Conservation (phyloP, 768 basidiomycete genomes). For the Tylopilus felleus region DNA sequence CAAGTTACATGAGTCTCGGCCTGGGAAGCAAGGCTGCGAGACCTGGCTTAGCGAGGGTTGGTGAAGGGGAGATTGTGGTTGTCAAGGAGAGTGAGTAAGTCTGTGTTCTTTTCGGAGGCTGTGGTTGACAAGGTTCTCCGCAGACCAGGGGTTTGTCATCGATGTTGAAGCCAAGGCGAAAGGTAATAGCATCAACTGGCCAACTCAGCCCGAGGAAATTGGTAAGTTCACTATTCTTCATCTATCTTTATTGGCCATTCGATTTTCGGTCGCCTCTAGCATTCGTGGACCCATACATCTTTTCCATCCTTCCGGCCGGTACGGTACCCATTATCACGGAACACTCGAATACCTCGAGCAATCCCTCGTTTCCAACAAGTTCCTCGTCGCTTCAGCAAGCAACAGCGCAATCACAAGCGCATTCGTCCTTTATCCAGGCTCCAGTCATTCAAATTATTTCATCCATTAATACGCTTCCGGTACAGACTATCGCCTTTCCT, state of each 20-base stretch:
- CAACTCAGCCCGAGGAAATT: conserved; percentile 78
- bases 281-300: conserved; percentile 72
- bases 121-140: background rate
- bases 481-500: conserved; percentile 66
- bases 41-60: conserved; percentile 54
- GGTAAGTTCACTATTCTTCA: conserved; percentile 36
- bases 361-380: conserved; percentile 6
- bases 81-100: conserved; percentile 72
- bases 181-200: conserved; percentile 60
- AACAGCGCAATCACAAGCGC: conserved; percentile 23
- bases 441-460: conserved; percentile 71
- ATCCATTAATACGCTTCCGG: conserved; percentile 56
- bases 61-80: conserved; percentile 63
- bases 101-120: background rate
- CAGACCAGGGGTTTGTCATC: conserved; percentile 70
- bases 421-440: conserved; percentile 44
- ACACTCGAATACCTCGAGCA: conserved; percentile 18
- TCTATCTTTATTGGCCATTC: conserved; percentile 54
- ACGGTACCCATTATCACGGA: conserved; percentile 41
- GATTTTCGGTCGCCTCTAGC: conserved; percentile 48
- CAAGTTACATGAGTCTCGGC: conserved; percentile 84
- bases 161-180: conserved; percentile 57
- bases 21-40: conserved; percentile 66
- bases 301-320: conserved; percentile 71
- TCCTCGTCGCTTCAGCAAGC: conserved; percentile 15